Conservation (phyloP, 2,329 filamentous ascomycete species). For the Rosellinia necatrix region DNA sequence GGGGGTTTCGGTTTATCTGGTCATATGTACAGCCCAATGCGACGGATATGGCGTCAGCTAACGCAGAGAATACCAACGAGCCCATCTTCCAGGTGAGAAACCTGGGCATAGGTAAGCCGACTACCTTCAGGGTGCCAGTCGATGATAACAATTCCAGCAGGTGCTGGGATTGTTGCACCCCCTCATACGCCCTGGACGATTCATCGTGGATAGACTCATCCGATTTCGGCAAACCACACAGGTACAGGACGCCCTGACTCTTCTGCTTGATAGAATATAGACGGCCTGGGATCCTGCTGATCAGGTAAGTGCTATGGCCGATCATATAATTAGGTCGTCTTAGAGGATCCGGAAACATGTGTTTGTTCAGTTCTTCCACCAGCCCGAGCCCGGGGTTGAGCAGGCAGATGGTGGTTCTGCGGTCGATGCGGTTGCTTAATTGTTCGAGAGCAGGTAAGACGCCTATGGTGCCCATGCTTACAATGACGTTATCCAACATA, state of each 20-base stretch:
- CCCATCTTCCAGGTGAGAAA: conserved; percentile 79
- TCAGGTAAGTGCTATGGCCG: conserved; percentile 60
- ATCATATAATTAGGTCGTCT: conserved; percentile 76
- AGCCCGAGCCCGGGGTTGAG: conserved; percentile 83
- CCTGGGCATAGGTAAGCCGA: conserved; percentile 60
- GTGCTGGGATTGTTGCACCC: conserved; percentile 48
- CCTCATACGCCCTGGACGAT: conserved; percentile 33
- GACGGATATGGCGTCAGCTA: conserved; percentile 82
- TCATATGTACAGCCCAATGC: conserved; percentile 78
- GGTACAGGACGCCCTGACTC: conserved; percentile 32
- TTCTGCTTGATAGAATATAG: conserved; percentile 49
- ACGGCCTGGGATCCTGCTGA: conserved; percentile 22
- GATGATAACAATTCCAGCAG: conserved; percentile 68
- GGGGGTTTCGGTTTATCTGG: conserved; percentile 68
- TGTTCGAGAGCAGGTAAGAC: conserved; percentile 27
- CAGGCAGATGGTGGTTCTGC: conserved; percentile 73
- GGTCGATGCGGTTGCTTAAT: conserved; percentile 44
- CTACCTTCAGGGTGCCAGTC: conserved; percentile 64
- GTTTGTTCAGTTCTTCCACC: conserved; percentile 74
- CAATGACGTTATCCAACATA: conserved; percentile 35
- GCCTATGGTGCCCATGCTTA: conserved; percentile 29
- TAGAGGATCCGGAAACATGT: conserved; percentile 69
- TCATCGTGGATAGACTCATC: conserved; percentile 9
- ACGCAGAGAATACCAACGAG: conserved; percentile 72
- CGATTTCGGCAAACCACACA: conserved; percentile 26